Percentiles rank a stretch among this genome's conserved stretches.
Evolutionary conservation across 257 asterid species (phyloP).

Genomic region (Primulina huaijiensis): DNA sequence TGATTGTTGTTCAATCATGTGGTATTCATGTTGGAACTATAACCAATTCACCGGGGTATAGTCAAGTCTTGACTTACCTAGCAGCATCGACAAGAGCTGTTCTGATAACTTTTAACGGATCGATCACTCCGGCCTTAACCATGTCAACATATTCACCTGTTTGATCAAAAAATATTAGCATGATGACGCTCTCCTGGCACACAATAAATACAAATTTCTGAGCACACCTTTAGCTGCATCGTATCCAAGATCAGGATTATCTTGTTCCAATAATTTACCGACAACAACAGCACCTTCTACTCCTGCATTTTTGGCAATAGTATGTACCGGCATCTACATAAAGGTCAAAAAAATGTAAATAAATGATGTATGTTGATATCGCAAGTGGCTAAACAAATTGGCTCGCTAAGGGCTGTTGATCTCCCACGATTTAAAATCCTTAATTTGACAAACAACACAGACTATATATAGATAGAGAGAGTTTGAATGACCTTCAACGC

Average conservation of each 20-base stretch:
- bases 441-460: too few relatives aligned
- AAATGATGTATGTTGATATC: not conserved
- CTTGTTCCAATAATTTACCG: conserved; percentile 88
- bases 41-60: not conserved
- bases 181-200: not conserved
- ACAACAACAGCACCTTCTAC: conserved; percentile 97
- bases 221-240: conserved; percentile 86
- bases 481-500: conserved; percentile 64
- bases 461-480: not conserved
- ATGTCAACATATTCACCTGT: conserved; percentile 89
- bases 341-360: not conserved
- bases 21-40: not conserved
- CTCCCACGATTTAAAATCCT: not conserved
- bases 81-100: conserved; percentile 97
- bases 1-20: too few relatives aligned
- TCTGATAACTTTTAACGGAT: conserved; percentile 84
- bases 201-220: not conserved
- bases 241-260: conserved; percentile 80
- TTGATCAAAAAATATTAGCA: not conserved
- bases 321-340: conserved; percentile 69
- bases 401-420: not conserved
- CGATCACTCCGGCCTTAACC: conserved; percentile 86
- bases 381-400: not conserved
- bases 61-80: conserved; percentile 39
- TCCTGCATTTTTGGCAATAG: conserved; percentile 87